Base-by-base conservation (phyloP, 179 eudicot genomes). In the Silene noctiflora region DNA sequence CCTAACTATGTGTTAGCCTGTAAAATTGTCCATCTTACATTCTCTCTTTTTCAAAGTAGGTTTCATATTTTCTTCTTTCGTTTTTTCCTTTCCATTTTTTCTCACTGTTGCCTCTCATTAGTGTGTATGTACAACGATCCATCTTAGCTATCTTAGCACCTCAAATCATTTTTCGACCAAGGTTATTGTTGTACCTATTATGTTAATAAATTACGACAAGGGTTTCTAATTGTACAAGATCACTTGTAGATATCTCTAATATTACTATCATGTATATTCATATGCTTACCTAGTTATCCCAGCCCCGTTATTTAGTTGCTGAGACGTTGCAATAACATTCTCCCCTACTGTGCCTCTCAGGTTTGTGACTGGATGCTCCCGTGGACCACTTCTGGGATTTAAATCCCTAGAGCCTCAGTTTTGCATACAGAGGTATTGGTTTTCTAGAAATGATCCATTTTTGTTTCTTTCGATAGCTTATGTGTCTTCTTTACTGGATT, bases 361-460 rank as follows among this genome's bases (percentile, higher is more conserved):
- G 83, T 95, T 95, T 83, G 96, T 89, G 72, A 95, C 99, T 69
- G 98, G 98, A 27, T 95, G 98, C 78, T 95, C 99, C 77, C 94
- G 98, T 67, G 98, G 99, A 78, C 99, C 99, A 73, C 81, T 95
- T 80, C 92, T 95, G 72, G 99, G 99, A 68, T 95, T 95, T 75
- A 95, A 89, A 79, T 84, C 85, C 81, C 81, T 95, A 84, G 99
- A 95, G 82, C 99, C 99, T 75, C 82, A 85, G 46, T 95, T 95
- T 81, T 90, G 97, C 84, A 89, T 95, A 80, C 97, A 95, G 79
- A 93, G 99, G 99, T 93, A 76, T 35, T 64, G 39, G 19, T 73
- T 19, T 56, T 65, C 53, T 59, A 6, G 35, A 53, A 55, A 27
- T 14, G 4, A 46, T 56, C 27, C 16, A 12, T 42, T 1, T 69